Evolutionary conservation across 768 basidiomycete genomes (phyloP).

Genomic region (Hericium coralloides): DNA sequence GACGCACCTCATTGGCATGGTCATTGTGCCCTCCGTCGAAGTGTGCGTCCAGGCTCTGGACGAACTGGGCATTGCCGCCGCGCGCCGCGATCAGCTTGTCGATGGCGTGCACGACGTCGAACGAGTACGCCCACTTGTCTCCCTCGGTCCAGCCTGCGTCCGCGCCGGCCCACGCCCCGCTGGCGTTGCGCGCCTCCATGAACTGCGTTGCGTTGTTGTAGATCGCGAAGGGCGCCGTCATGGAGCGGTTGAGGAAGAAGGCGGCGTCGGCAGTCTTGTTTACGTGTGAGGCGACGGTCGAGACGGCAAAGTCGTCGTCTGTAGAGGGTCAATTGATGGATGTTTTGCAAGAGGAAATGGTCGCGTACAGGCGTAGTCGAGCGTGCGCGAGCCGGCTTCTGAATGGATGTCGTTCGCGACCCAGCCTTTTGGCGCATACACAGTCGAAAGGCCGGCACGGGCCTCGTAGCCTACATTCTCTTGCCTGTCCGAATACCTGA

Average conservation of each 20-base stretch:
- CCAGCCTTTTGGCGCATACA: slow-evolving; percentile 61
- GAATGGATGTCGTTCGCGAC: slow-evolving; percentile 75
- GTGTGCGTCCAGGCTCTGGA: slow-evolving; percentile 54
- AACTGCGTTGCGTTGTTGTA: slow-evolving; percentile 68
- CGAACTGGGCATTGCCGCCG: slow-evolving; percentile 59
- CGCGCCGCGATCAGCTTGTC: slow-evolving; percentile 49
- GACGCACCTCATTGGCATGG: slow-evolving; percentile 66
- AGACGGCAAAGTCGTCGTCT: slow-evolving; percentile 77
- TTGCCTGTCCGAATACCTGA: slow-evolving; percentile 62
- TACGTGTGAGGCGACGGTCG: slow-evolving; percentile 50
- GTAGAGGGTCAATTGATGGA: neutral
- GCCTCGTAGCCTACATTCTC: slow-evolving; percentile 78
- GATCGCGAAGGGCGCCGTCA: slow-evolving; percentile 47
- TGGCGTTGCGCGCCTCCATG: slow-evolving; percentile 69
- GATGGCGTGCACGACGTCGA: slow-evolving; percentile 68
- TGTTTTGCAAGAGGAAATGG: neutral
- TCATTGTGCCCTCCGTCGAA: slow-evolving; percentile 63
- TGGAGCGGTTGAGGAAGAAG: slow-evolving; percentile 47
- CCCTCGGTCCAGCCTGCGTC: slow-evolving; percentile 79
- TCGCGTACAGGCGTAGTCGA: slow-evolving; percentile 62
- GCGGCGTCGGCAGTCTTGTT: slow-evolving; percentile 39
- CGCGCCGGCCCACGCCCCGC: slow-evolving; percentile 62
- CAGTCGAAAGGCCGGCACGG: slow-evolving; percentile 64
- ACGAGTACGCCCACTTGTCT: slow-evolving; percentile 69
- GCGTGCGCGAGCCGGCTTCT: slow-evolving; percentile 68